These are phyloP conservation scores for Capsella rubella DNA, from an alignment of 441 rosid species.

Conservation along the genomic window DNA sequence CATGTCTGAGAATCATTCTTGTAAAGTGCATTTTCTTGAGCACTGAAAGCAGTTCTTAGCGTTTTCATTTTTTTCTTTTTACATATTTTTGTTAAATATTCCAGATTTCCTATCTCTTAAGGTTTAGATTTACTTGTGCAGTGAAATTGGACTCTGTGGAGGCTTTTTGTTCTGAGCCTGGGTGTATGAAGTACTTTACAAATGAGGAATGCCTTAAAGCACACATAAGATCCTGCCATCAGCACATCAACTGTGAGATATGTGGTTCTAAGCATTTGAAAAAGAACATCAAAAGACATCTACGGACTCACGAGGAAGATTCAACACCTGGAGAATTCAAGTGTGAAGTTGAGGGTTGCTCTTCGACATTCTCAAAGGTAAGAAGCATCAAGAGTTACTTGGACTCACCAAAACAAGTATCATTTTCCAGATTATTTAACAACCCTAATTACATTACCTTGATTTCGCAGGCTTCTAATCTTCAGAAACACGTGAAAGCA, in stretches of 20 bases:
- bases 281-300: slow-evolving; percentile 82
- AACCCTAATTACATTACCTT: neutral
- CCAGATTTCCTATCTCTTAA: slow-evolving; percentile 12
- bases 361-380: slow-evolving; percentile 66
- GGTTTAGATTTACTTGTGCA: slow-evolving; percentile 39
- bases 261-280: slow-evolving; percentile 70
- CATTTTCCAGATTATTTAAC: neutral
- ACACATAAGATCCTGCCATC: slow-evolving; percentile 71
- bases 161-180: slow-evolving; percentile 73
- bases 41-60: neutral
- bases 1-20: neutral
- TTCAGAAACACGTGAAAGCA: slow-evolving; percentile 69
- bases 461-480: slow-evolving; percentile 68
- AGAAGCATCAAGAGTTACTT: no score
- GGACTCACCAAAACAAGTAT: neutral
- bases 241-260: slow-evolving; percentile 57
- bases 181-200: slow-evolving; percentile 78
- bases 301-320: slow-evolving; percentile 59
- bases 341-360: slow-evolving; percentile 65
- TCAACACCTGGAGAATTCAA: slow-evolving; percentile 52
- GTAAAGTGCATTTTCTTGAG: neutral
- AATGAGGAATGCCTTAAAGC: slow-evolving; percentile 68
- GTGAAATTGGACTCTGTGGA: slow-evolving; percentile 72
- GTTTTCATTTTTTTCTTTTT: neutral
- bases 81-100: neutral